Evolutionary conservation across 805 yeast genomes (phyloP).

Genomic region (Metschnikowia anglica): DNA sequence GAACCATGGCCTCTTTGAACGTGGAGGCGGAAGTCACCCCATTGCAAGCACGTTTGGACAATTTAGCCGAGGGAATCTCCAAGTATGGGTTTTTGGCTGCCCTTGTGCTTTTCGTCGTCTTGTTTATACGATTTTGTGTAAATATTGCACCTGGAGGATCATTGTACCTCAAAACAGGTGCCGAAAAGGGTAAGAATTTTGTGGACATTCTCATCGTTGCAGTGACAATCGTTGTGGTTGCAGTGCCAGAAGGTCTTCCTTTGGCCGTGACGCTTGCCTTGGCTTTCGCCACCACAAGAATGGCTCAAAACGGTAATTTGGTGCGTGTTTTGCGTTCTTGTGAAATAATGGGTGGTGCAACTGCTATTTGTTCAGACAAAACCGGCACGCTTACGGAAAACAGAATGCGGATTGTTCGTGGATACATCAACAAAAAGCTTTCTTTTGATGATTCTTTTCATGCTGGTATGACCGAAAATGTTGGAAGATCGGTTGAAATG

Average conservation of each 20-base stretch:
- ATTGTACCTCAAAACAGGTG: slow-evolving; percentile 47
- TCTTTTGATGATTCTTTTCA: slow-evolving; percentile 46
- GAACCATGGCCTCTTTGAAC: slow-evolving; percentile 78
- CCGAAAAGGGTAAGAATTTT: slow-evolving; percentile 82
- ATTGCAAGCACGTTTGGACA: slow-evolving; percentile 74
- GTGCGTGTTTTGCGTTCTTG: slow-evolving; percentile 93
- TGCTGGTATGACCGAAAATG: slow-evolving; percentile 25
- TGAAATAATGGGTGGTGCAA: slow-evolving; percentile 99
- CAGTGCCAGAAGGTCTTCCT: slow-evolving; percentile 99
- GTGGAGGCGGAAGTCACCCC: slow-evolving; percentile 86
- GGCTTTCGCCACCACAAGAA: slow-evolving; percentile 97
- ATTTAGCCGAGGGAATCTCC: slow-evolving; percentile 91
- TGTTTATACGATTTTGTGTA: slow-evolving; percentile 72
- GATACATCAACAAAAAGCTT: slow-evolving; percentile 33
- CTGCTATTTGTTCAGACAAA: slow-evolving; percentile 94
- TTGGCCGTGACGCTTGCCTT: slow-evolving; percentile 94
- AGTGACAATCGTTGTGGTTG: slow-evolving; percentile 91
- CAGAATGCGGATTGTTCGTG: slow-evolving; percentile 84
- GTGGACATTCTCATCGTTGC: slow-evolving; percentile 86
- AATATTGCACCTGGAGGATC: slow-evolving; percentile 53
- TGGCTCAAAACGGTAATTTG: slow-evolving; percentile 94
- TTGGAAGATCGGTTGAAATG: slow-evolving; percentile 26
- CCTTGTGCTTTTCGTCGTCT: slow-evolving; percentile 69
- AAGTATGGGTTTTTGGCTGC: slow-evolving; percentile 90
- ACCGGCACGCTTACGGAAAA: slow-evolving; percentile 97